Evolutionary conservation across 768 basidiomycete genomes (phyloP), one percentile per base, ranked within the genome.

Genomic region (Trametes punicea): DNA sequence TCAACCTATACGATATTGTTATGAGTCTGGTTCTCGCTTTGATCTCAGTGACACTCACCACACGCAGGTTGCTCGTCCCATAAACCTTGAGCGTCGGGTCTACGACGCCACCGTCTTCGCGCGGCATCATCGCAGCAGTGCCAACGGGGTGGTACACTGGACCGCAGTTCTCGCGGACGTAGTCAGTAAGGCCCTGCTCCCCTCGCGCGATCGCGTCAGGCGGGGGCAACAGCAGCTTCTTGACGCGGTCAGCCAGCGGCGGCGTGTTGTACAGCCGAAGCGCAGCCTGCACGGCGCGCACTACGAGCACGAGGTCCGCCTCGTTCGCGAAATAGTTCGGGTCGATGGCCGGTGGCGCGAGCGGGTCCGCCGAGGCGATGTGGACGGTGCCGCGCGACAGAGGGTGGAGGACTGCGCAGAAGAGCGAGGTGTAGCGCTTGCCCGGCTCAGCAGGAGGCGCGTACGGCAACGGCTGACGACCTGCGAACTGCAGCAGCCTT

Each of bases 281-380:
- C 13, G 34, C 34, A 5, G 34, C 34, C 34, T 36, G 34, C 15
- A 36, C 34, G 15, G n/a, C 34, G 34, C 34, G 34, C 15, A 36
- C 34, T 5, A 36, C 34, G 13, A 36, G 34, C 34, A 16, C 59
- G 44, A 66, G 41, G 47, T 71, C 70, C 9, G 41, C 41, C 11
- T 26, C 25, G 23, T 44, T 46, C 21, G 53, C 31, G n/a, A 46
- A 38, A 23, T 55, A 55, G 33, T 55, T 46, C 25, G 42, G 53
- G 31, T 55, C 53, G 33, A 55, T 38, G 15, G 36, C 18, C 6
- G 55, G 55, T 21, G 30, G 44, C 4, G 20, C 55, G 10, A 40
- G 46, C 29, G 55, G 55, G 45, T 56, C 55, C 8, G 21, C 15
- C 15, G 55, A 56, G 23, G 38, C 47, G 46, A 49, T 31, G 23